Evolutionary conservation across 192 early-diverging fungal species (phyloP).

Genomic region (Paraglomus brasilianum): DNA sequence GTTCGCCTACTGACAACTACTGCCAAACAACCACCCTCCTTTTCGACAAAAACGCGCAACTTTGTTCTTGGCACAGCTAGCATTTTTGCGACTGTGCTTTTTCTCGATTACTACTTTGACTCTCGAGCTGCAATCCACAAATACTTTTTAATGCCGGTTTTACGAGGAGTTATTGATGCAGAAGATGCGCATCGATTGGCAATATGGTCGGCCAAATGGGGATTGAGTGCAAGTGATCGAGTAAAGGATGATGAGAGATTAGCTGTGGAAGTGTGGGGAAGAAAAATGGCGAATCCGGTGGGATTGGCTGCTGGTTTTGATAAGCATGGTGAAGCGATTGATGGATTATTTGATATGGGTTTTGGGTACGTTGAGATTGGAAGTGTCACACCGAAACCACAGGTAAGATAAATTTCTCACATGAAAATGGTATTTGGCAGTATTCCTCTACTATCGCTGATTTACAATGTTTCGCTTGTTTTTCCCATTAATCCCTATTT

Average conservation of each 20-base stretch:
- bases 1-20: neutral
- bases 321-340: slow-evolving; percentile 88
- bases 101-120: slow-evolving; percentile 62
- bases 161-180: slow-evolving; percentile 66
- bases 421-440: neutral
- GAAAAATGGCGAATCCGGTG: slow-evolving; percentile 73
- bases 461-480: neutral
- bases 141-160: slow-evolving; percentile 61
- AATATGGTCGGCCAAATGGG: slow-evolving; percentile 59
- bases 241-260: slow-evolving; percentile 49
- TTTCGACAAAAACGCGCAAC: slow-evolving; percentile 32
- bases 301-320: slow-evolving; percentile 91
- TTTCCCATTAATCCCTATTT: neutral
- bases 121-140: slow-evolving; percentile 72
- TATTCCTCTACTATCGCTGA: neutral
- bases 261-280: slow-evolving; percentile 67
- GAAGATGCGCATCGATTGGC: slow-evolving; percentile 74
- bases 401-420: slow-evolving; percentile 44
- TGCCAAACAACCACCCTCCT: neutral
- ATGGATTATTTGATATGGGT: slow-evolving; percentile 78
- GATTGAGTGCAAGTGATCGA: slow-evolving; percentile 64
- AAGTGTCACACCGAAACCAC: slow-evolving; percentile 80
- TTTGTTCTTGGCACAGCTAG: slow-evolving; percentile 45
- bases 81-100: slow-evolving; percentile 41
- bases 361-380: slow-evolving; percentile 93